A percentile compares a stretch with the other conserved stretches of the same genome.
These are phyloP conservation scores for Sporisorium graminicola DNA, from an alignment of 1,284 basidiomycete species.

Conservation along the genomic window DNA sequence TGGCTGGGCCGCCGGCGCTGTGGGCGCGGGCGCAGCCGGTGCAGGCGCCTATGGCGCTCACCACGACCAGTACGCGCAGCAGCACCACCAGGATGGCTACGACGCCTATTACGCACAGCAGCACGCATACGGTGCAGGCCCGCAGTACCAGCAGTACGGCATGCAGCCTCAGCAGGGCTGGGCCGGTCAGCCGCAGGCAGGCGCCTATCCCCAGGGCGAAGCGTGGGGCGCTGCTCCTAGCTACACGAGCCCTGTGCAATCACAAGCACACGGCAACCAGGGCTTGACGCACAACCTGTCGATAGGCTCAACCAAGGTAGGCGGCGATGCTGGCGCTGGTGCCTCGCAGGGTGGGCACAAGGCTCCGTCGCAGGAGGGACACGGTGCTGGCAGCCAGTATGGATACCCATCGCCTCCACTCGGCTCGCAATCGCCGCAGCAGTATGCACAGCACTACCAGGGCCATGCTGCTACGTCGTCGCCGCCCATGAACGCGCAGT, in stretches of 20 bases:
- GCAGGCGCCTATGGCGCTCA: constrained; percentile 24
- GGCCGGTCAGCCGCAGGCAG: constrained; percentile 14
- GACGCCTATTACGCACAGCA: constrained; percentile 47
- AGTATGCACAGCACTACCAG: constrained; percentile 46
- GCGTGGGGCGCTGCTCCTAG: constrained; percentile 48
- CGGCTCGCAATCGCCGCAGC: constrained; percentile 26
- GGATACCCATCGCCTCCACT: constrained; percentile 33
- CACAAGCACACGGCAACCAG: constrained; percentile 31
- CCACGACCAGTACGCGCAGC: constrained; percentile 35
- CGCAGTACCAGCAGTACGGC: constrained; percentile 43
- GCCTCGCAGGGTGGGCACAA: constrained; percentile 20
- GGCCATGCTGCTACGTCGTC: constrained; percentile 13
- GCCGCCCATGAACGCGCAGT: constrained; percentile 29
- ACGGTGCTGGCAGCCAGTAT: constrained; percentile 29
- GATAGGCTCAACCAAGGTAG: constrained; percentile 34
- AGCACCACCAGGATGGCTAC: constrained; percentile 36
- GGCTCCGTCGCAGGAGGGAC: constrained; percentile 43
- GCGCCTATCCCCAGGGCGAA: constrained; percentile 22
- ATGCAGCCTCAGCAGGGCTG: constrained; percentile 39
- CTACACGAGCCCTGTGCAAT: constrained; percentile 30
- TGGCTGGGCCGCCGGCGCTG: constrained; percentile 34
- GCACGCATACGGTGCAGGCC: constrained; percentile 24
- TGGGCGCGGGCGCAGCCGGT: constrained; percentile 11
- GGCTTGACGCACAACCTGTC: constrained; percentile 35
- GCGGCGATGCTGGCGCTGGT: constrained; percentile 17